A percentile compares a stretch with the other conserved stretches of the same genome.
phyloP scores from a whole-genome alignment of 768 basidiomycete genomes.

The Amanita molliuscula region DNA sequence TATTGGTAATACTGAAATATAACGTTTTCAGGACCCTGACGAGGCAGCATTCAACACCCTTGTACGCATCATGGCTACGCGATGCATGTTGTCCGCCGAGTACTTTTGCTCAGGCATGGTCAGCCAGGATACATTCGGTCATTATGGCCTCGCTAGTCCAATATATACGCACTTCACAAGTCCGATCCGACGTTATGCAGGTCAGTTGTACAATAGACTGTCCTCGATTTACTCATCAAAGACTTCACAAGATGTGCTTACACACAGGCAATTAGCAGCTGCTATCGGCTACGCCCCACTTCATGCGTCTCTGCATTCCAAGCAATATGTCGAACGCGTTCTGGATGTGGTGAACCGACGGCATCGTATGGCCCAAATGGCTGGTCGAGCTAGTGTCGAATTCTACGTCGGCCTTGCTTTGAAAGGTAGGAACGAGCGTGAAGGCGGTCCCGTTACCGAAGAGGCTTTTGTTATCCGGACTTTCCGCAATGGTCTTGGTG shows the following conservation, averaged over 20 bases:
- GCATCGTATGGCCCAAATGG: slow-evolving; percentile 97
- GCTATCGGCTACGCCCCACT: slow-evolving; percentile 78
- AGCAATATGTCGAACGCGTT: slow-evolving; percentile 77
- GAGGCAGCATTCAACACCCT: slow-evolving; percentile 94
- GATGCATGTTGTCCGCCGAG: slow-evolving; percentile 97
- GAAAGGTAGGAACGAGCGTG: slow-evolving; percentile 47
- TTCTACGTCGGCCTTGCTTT: slow-evolving; percentile 94
- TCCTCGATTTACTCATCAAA: neutral
- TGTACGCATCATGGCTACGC: slow-evolving; percentile 97
- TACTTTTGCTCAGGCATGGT: slow-evolving; percentile 97
- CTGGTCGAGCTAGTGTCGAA: slow-evolving; percentile 90
- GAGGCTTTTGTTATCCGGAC: slow-evolving; percentile 91
- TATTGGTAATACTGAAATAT: neutral
- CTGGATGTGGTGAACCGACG: slow-evolving; percentile 82
- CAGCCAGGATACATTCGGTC: slow-evolving; percentile 83
- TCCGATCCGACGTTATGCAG: slow-evolving; percentile 93
- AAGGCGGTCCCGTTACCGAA: slow-evolving; percentile 38
- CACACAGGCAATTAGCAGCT: slow-evolving; percentile 86
- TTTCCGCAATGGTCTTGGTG: slow-evolving; percentile 93
- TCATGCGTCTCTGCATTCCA: slow-evolving; percentile 82
- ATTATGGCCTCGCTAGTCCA: slow-evolving; percentile 93
- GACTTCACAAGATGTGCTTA: slow-evolving; percentile 64
- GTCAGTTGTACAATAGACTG: slow-evolving; percentile 25
- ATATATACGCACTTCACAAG: slow-evolving; percentile 99
- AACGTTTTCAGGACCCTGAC: slow-evolving; percentile 48